Base-by-base conservation (phyloP, 2,329 filamentous ascomycete genomes). In the Paecilomyces sp. region DNA sequence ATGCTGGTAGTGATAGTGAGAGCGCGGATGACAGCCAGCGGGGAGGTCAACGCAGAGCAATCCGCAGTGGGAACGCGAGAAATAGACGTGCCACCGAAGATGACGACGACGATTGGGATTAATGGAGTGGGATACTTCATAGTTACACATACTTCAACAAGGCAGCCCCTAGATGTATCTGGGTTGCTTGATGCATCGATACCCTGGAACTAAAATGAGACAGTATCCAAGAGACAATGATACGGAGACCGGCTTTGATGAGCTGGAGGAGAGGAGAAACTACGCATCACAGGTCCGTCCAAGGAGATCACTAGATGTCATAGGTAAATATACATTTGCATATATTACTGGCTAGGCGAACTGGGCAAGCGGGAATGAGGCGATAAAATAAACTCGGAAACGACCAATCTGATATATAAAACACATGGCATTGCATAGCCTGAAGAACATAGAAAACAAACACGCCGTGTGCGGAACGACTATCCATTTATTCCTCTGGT, bases 81-180 rank as follows among this genome's bases (percentile, higher is more conserved):
- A 67, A 65, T 33, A 66, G 65, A 47, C 41, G 5, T 47, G 41
- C 2, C 47, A 64, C 62, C 12, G 64, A 68, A 56, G 69, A 73
- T 52, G 72, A 76, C 50, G 75, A 76, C 28, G 77, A 76, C 58
- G 77, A 79, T 56, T 81, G 78, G 78, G 79, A 80, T 69, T 80
- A 70, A 77, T 9, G 15, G 41, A 47, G n/a, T 18, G 41, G 41
- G n/a, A 18, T n/a, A 18, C 18, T 47, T 18, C 18, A 15, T 47
- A 22, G 22, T 22, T 22, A 47, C 41, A 47, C n/a, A 18, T 47
- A 47, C 13, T 47, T 47, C n/a, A 8, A 47, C 18, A 18, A 28
- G 7, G 13, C 41, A 18, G 41, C 41, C 41, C 41, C 41, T 18
- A 18, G 3, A 47, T 18, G 18, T n/a, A 18, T 47, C 18, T 47